Evolutionary conservation across 768 basidiomycete genomes (phyloP), one percentile per base, ranked within the genome.

Genomic region (Boletus huronensis): DNA sequence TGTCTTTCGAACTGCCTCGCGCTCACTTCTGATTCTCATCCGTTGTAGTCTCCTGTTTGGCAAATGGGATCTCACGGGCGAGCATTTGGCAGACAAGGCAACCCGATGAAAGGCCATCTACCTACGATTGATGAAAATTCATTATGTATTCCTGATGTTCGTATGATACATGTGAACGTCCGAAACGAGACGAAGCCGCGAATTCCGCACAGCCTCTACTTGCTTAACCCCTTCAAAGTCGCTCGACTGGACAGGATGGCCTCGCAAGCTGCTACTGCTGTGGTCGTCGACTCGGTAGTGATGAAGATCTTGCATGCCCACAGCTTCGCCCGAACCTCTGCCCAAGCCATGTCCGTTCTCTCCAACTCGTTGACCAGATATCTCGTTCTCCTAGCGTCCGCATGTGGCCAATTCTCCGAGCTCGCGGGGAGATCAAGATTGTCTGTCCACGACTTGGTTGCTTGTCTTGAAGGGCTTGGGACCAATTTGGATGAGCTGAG

Each of bases 291-390:
- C 71, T 77, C 84, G 3, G 82, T 80, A 0, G 80, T 82, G 1
- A 77, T 84, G 67, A 81, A 83, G 51, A 86, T 88, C 17, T 78
- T 92, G 16, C 89, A 92, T 58, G 85, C 88, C 0, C 83, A 91
- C 59, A 78, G 79, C 57, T 93, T 93, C 72, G 82, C 86, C 35
- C 80, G 88, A 48, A 80, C 90, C 0, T 93, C 91, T 3, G 72
- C 82, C 1, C 85, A 87, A 64, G 88, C 91, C 3, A 77, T 84
- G 10, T 71, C 80, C 25, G 80, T 87, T 17, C 77, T 93, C 44
- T 86, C 88, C 13, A 89, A 88, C 70, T 75, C 92, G 58, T 79
- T 93, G 59, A 78, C 86, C 35, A 84, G 87, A 52, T 93, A 92
- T 69, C 74, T 92, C 53, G 60, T 79, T 10, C 75, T 91, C 25